Percentiles rank a stretch among this genome's conserved stretches.
These are phyloP conservation scores for Astragalus membranaceus DNA, from an alignment of 306 rosid genomes.

Conservation along the genomic window DNA sequence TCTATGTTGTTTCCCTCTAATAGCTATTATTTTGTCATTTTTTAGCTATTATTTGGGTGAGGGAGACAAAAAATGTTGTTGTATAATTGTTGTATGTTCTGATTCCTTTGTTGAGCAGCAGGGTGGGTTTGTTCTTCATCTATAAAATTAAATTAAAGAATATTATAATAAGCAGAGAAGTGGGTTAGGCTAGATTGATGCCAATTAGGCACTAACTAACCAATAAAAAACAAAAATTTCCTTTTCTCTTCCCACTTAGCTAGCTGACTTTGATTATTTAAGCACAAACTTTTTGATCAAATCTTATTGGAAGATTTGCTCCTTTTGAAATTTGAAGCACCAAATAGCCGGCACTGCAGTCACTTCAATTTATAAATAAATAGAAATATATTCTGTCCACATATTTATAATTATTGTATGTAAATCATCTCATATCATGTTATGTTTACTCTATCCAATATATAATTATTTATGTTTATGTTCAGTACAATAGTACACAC, in stretches of 20 bases:
- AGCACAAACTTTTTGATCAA: not conserved
- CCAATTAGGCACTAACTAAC: constrained; percentile 13
- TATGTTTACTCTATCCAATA: not conserved
- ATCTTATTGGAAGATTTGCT: constrained; percentile 8
- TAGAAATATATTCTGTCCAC: not conserved
- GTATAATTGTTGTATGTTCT: too few relatives aligned
- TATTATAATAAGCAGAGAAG: constrained; percentile 14
- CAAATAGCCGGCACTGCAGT: constrained; percentile 17
- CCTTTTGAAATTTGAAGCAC: constrained; percentile 23
- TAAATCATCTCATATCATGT: not conserved
- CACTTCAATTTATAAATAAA: not conserved
- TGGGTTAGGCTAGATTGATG: not conserved
- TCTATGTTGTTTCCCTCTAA: not conserved
- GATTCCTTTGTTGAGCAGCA: too few relatives aligned
- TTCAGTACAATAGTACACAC: too few relatives aligned
- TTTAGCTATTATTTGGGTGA: not conserved
- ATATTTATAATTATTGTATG: not conserved
- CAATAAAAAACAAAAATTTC: constrained; percentile 28
- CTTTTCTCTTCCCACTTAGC: constrained; percentile 19
- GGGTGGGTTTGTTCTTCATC: too few relatives aligned
- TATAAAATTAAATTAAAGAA: too few relatives aligned
- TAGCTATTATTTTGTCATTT: not conserved
- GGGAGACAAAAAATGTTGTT: too few relatives aligned
- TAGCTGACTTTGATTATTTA: constrained; percentile 4
- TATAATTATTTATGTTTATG: too few relatives aligned